A percentile compares a stretch with the other conserved stretches of the same genome.
phyloP scores from a whole-genome alignment of 805 yeast genomes.

The Yarrowia porcina region DNA sequence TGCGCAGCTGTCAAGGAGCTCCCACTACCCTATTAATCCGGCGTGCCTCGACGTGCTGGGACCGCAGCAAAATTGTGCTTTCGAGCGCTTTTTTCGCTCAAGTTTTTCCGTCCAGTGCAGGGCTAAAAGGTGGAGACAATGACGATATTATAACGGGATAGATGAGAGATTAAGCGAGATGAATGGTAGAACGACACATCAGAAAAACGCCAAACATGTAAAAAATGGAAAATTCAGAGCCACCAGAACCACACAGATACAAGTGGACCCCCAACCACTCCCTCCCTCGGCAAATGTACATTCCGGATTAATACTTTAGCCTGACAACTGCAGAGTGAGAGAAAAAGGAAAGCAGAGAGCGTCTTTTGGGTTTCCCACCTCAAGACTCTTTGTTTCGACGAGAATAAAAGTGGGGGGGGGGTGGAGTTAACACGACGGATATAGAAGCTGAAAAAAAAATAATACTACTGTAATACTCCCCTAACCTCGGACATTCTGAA shows the following conservation, averaged over 20 bases:
- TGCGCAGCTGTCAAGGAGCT: slow-evolving; percentile 10
- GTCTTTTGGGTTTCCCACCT: not conserved
- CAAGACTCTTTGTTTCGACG: not conserved
- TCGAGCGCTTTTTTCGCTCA: slow-evolving; percentile 16
- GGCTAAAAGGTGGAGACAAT: no score
- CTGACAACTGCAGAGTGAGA: not conserved
- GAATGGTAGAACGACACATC: no score
- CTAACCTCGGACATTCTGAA: not conserved
- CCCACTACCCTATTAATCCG: slow-evolving; percentile 24
- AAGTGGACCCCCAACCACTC: no score
- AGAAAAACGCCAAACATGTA: no score
- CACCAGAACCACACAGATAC: no score
- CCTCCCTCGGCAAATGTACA: not conserved
- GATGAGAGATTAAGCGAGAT: no score
- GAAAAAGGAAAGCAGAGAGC: not conserved
- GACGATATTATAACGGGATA: no score
- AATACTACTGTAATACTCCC: not conserved
- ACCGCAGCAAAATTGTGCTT: not conserved
- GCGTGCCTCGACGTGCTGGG: not conserved
- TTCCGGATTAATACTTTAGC: slow-evolving; percentile 22
- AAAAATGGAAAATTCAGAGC: no score
- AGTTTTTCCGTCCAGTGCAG: slow-evolving; percentile 24
- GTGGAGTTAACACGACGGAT: not conserved
- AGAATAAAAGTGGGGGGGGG: not conserved
- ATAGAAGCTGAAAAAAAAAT: no score